Base-by-base conservation (phyloP, 2,329 filamentous ascomycete genomes). In the Hirsutella thompsonii region DNA sequence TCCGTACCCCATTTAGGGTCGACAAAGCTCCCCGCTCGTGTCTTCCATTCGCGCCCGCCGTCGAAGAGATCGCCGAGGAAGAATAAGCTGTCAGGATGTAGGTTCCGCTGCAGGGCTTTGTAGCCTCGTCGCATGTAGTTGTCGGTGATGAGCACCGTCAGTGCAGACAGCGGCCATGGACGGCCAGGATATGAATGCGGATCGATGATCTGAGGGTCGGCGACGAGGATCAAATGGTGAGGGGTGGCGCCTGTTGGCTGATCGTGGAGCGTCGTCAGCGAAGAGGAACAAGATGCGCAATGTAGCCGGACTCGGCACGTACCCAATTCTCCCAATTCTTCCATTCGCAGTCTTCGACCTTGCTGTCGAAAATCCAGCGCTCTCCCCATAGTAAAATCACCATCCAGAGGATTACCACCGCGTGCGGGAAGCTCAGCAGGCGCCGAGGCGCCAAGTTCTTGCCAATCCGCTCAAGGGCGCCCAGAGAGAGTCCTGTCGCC, bases 31-130 rank as follows among this genome's bases (percentile, higher is more conserved):
- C 75, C 81, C 20, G 69, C 69, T 2, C 61, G 66, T 11, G 89
- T 90, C 49, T 81, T 83, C 92, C 92, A 98, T 66, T 98, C 92
- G 49, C 92, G 76, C 8, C 92, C 92, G 4, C 92, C 92, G 55
- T 98, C 92, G 53, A 98, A 95, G 1, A 98, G 67, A 56, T 98
- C 92, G 8, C 92, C 92, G 0, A 98, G 68, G 55, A 98, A 96
- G 55, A 95, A 76, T 1, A 94, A 69, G 14, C 84, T 89, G 56
- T 95, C 87, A 0, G 92, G 92, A n/a, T 76, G 74, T 13, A 96
- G 68, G 16, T 76, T 66, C 16, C 72, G 66, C 54, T 94, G 87
- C 43, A 96, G 72, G 40, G 81, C 73, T n/a, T 69, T 74, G 58
- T 93, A 96, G 8, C 83, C 80, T 34, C 89, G 79, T 33, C 81